Evolutionary conservation across 192 early-diverging fungal genomes (phyloP), one percentile per base, ranked within the genome.

Genomic region (Coemansia sp.): DNA sequence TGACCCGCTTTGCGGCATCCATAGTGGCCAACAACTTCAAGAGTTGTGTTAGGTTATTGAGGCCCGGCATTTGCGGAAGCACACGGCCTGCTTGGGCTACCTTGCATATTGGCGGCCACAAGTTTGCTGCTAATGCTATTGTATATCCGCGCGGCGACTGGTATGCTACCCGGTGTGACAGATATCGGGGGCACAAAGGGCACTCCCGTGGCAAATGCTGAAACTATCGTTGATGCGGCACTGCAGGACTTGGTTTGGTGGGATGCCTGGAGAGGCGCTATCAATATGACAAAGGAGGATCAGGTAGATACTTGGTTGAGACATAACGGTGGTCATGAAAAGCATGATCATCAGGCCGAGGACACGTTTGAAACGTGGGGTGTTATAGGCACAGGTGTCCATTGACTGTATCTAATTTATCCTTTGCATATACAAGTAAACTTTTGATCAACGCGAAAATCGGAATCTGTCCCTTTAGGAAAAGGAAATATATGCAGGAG

Each of bases 101-200:
- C 0, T 84, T 77, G 25, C 82, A 84, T 51, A 66, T 84, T 17
- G 82, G 82, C 62, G 82, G 82, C 17, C 82, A 84, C 72, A 84
- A 84, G 50, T 84, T 76, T 41, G 82, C 82, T 1, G 82, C 82
- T 21, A 80, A 80, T 38, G 82, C 72, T 3, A 80, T 84, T 36
- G 68, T 84, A 2, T 84, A 84, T 63, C 82, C 82, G 25, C 62
- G 72, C 17, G 82, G 82, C 48, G 82, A 84, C 69, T 84, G 82
- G 82, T 84, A 80, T 36, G 82, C 74, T 19, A 84, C 80, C 1
- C 74, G 75, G 72, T 82, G 80, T 39, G 80, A 77, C 59, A 66
- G 42, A 25, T 82, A 72, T 53, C 23, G 60, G 4, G 4, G 60
- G 71, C 5, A 27, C 27, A 27, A 45, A 17, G 27, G 57, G 32